phyloP scores from a whole-genome alignment of 306 rosid species.

The Vicia faba region DNA sequence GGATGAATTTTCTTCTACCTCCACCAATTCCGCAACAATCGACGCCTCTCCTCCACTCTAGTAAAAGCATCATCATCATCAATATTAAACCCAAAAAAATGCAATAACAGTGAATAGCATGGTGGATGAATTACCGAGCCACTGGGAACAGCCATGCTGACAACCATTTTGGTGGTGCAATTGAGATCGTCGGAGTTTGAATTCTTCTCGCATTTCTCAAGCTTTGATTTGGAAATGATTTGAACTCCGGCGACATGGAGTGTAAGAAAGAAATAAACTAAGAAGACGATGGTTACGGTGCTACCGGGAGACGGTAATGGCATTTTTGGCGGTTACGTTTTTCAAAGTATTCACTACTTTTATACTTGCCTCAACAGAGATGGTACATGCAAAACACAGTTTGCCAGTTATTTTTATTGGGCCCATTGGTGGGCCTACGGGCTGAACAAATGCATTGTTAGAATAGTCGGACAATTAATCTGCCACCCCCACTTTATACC shows the following conservation, averaged over 20 bases:
- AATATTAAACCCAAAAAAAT: not conserved
- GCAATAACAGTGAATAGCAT: not conserved
- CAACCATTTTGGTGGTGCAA: slow-evolving; percentile 78
- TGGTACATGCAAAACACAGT: not conserved
- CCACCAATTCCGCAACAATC: slow-evolving; percentile 84
- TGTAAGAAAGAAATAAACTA: slow-evolving; percentile 36
- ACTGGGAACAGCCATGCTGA: slow-evolving; percentile 86
- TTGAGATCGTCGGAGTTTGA: slow-evolving; percentile 67
- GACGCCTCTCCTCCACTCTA: slow-evolving; percentile 94
- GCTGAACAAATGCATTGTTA: too few species aligned
- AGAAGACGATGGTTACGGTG: slow-evolving; percentile 29
- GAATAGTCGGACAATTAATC: too few species aligned
- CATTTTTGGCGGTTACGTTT: slow-evolving; percentile 30
- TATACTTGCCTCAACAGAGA: not conserved
- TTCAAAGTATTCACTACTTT: slow-evolving; percentile 11
- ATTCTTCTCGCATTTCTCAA: slow-evolving; percentile 79
- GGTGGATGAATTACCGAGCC: slow-evolving; percentile 57
- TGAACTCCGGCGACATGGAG: slow-evolving; percentile 51
- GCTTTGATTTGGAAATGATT: slow-evolving; percentile 89
- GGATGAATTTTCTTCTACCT: slow-evolving; percentile 83
- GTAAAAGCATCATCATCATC: not conserved
- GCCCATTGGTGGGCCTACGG: too few species aligned
- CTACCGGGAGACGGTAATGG: not conserved
- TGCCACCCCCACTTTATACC: too few species aligned
- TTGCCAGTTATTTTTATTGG: slow-evolving; percentile 30